A percentile compares a stretch with the other conserved stretches of the same genome.
phyloP scores from a whole-genome alignment of 345 rosid genomes.

The Eucalyptus shirleyi region DNA sequence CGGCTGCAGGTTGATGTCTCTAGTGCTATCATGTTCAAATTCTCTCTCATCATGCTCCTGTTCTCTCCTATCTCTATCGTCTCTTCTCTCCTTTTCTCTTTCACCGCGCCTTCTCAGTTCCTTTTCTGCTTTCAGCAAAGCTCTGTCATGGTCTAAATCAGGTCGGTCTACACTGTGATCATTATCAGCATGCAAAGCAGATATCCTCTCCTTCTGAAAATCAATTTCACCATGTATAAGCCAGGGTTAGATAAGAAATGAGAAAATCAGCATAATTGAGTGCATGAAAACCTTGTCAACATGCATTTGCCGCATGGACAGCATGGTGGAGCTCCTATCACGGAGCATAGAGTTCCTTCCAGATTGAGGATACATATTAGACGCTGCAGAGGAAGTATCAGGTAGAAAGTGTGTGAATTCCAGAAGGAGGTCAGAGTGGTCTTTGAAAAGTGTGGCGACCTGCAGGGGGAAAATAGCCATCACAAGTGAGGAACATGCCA shows the following conservation, averaged over 20 bases:
- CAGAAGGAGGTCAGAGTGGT: slow-evolving; percentile 74
- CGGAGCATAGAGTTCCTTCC: slow-evolving; percentile 40
- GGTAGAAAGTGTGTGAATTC: slow-evolving; percentile 96
- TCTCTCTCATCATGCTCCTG: slow-evolving; percentile 39
- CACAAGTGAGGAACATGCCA: background rate
- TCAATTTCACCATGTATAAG: slow-evolving; percentile 6
- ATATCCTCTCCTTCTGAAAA: slow-evolving; percentile 63
- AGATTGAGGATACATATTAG: slow-evolving; percentile 27
- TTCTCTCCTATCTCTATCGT: slow-evolving; percentile 59
- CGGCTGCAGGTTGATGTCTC: slow-evolving; percentile 46
- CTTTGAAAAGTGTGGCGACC: slow-evolving; percentile 83
- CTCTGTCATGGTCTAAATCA: slow-evolving; percentile 49
- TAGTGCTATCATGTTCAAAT: slow-evolving; percentile 46
- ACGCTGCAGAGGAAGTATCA: slow-evolving; percentile 58
- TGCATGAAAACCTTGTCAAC: slow-evolving; percentile 50
- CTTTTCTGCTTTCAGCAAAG: slow-evolving; percentile 38
- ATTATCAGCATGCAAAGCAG: slow-evolving; percentile 33
- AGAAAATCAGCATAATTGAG: background rate
- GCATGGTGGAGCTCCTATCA: slow-evolving; percentile 58
- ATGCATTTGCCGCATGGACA: slow-evolving; percentile 33
- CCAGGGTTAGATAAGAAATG: background rate
- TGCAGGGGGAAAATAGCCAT: slow-evolving; percentile 9
- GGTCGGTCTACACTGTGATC: slow-evolving; percentile 45
- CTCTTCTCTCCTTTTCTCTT: slow-evolving; percentile 62
- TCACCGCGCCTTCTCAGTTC: slow-evolving; percentile 65